phyloP scores from a whole-genome alignment of 768 basidiomycete species.

The Russula dissimulans region DNA sequence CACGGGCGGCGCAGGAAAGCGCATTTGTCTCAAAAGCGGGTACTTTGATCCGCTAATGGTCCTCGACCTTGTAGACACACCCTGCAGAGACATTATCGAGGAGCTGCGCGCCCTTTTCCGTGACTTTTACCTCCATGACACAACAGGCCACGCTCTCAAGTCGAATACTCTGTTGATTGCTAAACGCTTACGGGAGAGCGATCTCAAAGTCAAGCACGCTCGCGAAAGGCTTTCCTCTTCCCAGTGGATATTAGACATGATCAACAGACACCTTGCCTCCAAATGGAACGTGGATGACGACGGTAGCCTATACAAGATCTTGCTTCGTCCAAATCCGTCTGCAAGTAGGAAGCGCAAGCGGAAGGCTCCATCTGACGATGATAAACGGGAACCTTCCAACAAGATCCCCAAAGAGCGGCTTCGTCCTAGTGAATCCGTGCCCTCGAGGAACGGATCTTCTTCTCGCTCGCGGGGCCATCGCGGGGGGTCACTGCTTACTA shows the following conservation, averaged over 20 bases:
- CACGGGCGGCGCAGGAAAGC: not conserved
- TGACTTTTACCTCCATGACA: not conserved
- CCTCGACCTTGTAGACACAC: not conserved
- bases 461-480: too few relatives aligned
- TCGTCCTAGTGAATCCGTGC: too few relatives aligned
- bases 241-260: not conserved
- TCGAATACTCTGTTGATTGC: too few relatives aligned
- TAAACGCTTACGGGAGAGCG: not conserved
- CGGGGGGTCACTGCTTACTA: too few relatives aligned
- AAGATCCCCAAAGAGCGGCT: too few relatives aligned
- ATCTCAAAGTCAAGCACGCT: not conserved
- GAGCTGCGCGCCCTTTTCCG: not conserved
- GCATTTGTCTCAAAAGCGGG: not conserved
- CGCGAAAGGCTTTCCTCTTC: not conserved
- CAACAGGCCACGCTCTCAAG: too few relatives aligned
- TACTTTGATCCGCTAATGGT: not conserved
- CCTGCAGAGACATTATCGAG: not conserved
- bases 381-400: too few relatives aligned
- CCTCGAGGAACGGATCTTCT: too few relatives aligned
- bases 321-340: too few relatives aligned
- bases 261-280: not conserved
- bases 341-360: too few relatives aligned
- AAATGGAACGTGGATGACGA: constrained; percentile 1
- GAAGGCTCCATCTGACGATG: too few relatives aligned
- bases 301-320: too few relatives aligned